Percentiles rank a stretch among this genome's conserved stretches.
phyloP scores from a whole-genome alignment of 805 yeast genomes.

The Sugiyamaella boreocaroliniensis region DNA sequence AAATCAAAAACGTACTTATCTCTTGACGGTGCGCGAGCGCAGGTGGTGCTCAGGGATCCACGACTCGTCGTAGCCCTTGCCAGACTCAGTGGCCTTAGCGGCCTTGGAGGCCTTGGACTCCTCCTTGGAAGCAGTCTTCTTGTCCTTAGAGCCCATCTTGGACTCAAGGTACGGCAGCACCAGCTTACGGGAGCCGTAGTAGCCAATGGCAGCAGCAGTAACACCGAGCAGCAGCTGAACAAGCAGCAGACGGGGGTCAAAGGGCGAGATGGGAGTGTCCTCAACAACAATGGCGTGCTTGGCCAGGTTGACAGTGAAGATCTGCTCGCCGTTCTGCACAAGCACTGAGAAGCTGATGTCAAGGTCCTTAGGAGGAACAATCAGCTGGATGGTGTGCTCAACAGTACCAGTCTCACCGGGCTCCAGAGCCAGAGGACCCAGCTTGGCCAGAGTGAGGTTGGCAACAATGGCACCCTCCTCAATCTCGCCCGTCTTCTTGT shows the following conservation, averaged over 20 bases:
- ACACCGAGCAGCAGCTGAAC: constrained; percentile 49
- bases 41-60: constrained; percentile 44
- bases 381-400: constrained; percentile 54
- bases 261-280: constrained; percentile 62
- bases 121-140: constrained; percentile 13
- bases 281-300: constrained; percentile 38
- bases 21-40: constrained; percentile 3
- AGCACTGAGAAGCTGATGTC: constrained; percentile 35
- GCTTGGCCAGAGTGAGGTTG: constrained; percentile 56
- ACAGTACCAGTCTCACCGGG: constrained; percentile 46
- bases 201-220: constrained; percentile 45
- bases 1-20: too few species aligned
- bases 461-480: constrained; percentile 12
- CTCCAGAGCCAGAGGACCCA: constrained; percentile 53
- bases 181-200: constrained; percentile 24
- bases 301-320: constrained; percentile 18
- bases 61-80: constrained; percentile 33
- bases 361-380: constrained; percentile 51
- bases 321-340: constrained; percentile 18
- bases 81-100: constrained; percentile 15
- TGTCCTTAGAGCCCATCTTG: constrained; percentile 9
- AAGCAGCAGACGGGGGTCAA: constrained; percentile 65
- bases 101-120: constrained; percentile 12
- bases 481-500: not conserved
- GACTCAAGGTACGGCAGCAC: constrained; percentile 14